These are phyloP conservation scores for Pharus latifolius DNA, from an alignment of 176 grass and related monocot genomes.

Conservation along the genomic window DNA sequence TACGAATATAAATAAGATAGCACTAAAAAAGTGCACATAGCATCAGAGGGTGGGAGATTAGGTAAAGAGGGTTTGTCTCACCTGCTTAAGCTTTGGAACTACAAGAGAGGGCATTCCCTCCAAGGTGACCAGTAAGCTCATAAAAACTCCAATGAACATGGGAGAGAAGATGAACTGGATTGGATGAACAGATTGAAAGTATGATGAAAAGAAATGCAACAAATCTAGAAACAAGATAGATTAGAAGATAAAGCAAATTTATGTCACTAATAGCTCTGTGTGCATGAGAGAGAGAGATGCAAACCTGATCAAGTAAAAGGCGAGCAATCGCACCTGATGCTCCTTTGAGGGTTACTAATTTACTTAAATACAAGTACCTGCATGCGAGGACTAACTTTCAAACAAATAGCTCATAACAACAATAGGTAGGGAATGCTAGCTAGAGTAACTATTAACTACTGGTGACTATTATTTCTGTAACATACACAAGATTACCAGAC, in stretches of 20 bases:
- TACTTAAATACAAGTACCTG: constrained; percentile 96
- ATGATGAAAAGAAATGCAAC: constrained; percentile 7
- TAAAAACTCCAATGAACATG: constrained; percentile 80
- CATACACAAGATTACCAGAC: constrained; percentile 51
- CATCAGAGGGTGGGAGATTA: background rate
- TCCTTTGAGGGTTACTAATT: constrained; percentile 47
- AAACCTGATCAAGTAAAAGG: constrained; percentile 87
- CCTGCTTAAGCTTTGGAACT: constrained; percentile 86
- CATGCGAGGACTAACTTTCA: background rate
- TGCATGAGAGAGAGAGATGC: background rate
- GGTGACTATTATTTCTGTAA: background rate
- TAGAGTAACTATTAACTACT: background rate
- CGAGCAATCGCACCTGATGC: constrained; percentile 56
- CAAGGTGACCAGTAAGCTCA: constrained; percentile 66
- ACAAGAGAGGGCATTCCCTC: constrained; percentile 73
- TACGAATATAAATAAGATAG: background rate
- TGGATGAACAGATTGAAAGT: background rate
- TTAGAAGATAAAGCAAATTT: background rate
- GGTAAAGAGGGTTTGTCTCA: constrained; percentile 18
- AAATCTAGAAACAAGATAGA: background rate
- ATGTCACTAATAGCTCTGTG: background rate
- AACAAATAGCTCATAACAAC: constrained; percentile 6
- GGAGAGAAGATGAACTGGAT: constrained; percentile 80
- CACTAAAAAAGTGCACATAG: background rate
- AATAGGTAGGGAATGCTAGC: background rate